Evolutionary conservation across 2,329 filamentous ascomycete genomes (phyloP), one percentile per base, ranked within the genome.

Genomic region (Fusarium verticillioides): DNA sequence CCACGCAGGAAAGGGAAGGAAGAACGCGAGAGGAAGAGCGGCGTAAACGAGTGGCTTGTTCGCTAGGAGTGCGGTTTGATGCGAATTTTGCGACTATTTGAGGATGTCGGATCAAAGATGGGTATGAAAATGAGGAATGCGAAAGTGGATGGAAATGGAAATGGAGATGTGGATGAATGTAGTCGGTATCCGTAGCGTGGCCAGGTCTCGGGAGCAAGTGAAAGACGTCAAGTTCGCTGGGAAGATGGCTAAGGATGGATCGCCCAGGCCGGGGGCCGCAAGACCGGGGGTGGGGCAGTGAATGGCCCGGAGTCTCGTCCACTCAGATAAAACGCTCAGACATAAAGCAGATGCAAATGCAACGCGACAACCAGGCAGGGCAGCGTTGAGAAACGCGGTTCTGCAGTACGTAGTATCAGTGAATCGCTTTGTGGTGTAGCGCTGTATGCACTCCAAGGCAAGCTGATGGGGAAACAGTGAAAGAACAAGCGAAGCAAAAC

Each of bases 221-320:
- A 75, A 77, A 77, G 75, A 77, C 76, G 76, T 78, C 76, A 78
- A 78, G 76, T 76, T 75, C 62, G 53, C 62, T 60, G 72, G 68
- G 64, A 69, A 49, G 64, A 68, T 49, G 64, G 65, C 49, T 58
- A 49, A 68, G 73, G 76, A 78, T 77, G 75, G 71, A 69, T 73
- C 70, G 70, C 75, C 63, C 60, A 75, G 69, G 69, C 76, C 71
- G 71, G 76, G 76, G 76, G 66, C 73, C 73, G 76, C 73, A 63
- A 77, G 73, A 70, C 75, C 70, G 75, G 75, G 75, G 75, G 75
- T 74, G 75, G 75, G 75, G 75, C 53, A 77, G 71, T 68, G 60
- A 65, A 64, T 62, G 72, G 69, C 64, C 69, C 60, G 66, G 66
- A 73, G 67, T 61, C 58, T 66, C 63, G 73, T 72, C 72, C 69